phyloP scores from a whole-genome alignment of 2,329 filamentous ascomycete genomes.

The Fusarium gaditjirri region DNA sequence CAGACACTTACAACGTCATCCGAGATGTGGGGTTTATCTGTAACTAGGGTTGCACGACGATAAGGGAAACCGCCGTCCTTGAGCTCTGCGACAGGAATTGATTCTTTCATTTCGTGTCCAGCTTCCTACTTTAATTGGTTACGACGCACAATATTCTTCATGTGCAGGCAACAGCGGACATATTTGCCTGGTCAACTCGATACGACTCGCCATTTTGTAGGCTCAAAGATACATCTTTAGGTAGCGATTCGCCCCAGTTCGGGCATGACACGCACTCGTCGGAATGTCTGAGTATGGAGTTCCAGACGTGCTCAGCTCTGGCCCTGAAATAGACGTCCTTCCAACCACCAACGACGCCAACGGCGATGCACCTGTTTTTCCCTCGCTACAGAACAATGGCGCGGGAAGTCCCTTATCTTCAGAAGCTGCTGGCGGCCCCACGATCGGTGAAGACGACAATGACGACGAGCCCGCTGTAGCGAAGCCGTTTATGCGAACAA shows the following conservation, averaged over 20 bases:
- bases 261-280: slow-evolving; percentile 17
- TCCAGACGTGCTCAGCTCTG: slow-evolving; percentile 38
- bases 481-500: slow-evolving; percentile 66
- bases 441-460: slow-evolving; percentile 59
- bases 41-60: slow-evolving; percentile 6
- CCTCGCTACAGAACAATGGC: slow-evolving; percentile 52
- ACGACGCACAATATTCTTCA: background rate
- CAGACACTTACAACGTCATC: slow-evolving; percentile 32
- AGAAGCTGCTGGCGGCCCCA: slow-evolving; percentile 40
- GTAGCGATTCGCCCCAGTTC: background rate
- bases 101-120: background rate
- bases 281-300: slow-evolving; percentile 43
- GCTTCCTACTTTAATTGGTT: background rate
- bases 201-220: background rate
- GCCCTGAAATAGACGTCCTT: slow-evolving; percentile 20
- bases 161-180: background rate
- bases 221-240: background rate
- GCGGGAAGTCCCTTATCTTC: slow-evolving; percentile 43
- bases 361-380: slow-evolving; percentile 47
- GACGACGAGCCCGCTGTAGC: slow-evolving; percentile 69
- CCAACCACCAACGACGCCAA: slow-evolving; percentile 31
- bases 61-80: slow-evolving; percentile 9
- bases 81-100: background rate
- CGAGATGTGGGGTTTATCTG: slow-evolving; percentile 18
- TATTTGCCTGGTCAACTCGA: background rate